Base-by-base conservation (phyloP, 2,329 filamentous ascomycete species). In the Paraphaeosphaeria minitans region DNA sequence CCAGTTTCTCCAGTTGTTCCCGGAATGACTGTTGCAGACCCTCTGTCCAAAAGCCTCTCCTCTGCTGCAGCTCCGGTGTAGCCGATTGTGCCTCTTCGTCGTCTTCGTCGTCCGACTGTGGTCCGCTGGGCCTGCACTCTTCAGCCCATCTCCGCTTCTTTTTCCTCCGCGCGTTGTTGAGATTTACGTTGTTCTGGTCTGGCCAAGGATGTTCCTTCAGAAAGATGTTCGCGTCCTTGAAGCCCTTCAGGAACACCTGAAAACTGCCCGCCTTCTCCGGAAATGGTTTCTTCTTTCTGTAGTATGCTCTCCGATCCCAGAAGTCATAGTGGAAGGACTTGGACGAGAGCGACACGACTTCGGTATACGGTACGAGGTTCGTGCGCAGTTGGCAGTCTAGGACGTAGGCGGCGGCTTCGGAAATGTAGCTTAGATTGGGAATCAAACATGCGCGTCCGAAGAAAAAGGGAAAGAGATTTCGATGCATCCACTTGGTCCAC, bases 401-500 rank as follows among this genome's bases (percentile, higher is more conserved):
- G 6, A 97, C 92, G 76, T 97, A 99, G 37, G 95, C 95, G 19
- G 95, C 95, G 19, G 95, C 95, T 82, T 99, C 95, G 69, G 93
- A 98, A 66, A 99, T 92, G 75, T 99, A 99, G 55, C 93, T 97
- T 51, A 99, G 83, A 72, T 99, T 99, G 56, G 95, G 95, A 75
- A 99, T 99, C 55, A 99, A 86, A 65, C 93, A 98, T 47, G 94
- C 93, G 71, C 95, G 85, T 19, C 95, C 95, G 71, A 99, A 99
- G 78, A 92, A 97, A 80, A 96, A 99, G 9, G 95, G 95, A 68
- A 99, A 98, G 64, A 99, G 76, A 75, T 99, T 99, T 64, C 95
- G 85, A 77, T 99, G 95, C 80, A 99, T 93, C 95, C 95, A 99
- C 79, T 99, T 99, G 68, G 96, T 98, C 94, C 94, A 98, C 77